Evolutionary conservation across 139 green algal genomes (phyloP), one percentile per base, ranked within the genome.

Genomic region (Eudorina sp.): DNA sequence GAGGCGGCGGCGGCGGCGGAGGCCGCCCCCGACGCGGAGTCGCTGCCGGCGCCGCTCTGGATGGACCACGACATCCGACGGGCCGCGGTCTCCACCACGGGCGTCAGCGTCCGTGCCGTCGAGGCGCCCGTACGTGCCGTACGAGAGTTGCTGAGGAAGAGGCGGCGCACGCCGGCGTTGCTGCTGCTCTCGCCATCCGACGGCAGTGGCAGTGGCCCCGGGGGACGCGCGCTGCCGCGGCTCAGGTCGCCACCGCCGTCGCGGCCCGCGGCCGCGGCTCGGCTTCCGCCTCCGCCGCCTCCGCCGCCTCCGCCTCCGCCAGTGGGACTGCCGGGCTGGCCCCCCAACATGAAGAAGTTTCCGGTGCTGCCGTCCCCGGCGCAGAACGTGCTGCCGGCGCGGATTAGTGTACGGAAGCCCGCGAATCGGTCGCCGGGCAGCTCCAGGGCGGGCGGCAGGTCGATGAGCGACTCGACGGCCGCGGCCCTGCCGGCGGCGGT

Each of bases 261-360:
- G 70, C 70, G 25, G 70, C 41, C 41, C 8, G 1, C 23, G 25
- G 7, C 8, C 23, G 13, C 21, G 40, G 13, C 2, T 0, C 29
- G 38, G 69, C 69, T 38, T 36, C 69, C 69, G 11, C 3, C 66
- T 31, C 38, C 40, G 72, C 45, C 73, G 46, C 46, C 53, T 21
- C 36, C 34, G 76, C 51, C 51, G 36, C 51, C 53, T 34, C 53
- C 53, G 34, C 77, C 38, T 25, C 31, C 48, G 18, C 25, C 75
- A 7, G 48, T 46, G 0, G 77, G 77, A 40, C 77, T 72, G 40
- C 79, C 79, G 1, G 75, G 75, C 75, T 34, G 6, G 2, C 58
- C 79, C 9, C 58, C 58, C 53, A 85, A 5, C 79, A 85, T 85
- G 27, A 85, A 85, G 55, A 85, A 85, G 9, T 60, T 75, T 6